Conservation (phyloP, 164 flowering plant genomes). For the Tinospora cordifolia region DNA sequence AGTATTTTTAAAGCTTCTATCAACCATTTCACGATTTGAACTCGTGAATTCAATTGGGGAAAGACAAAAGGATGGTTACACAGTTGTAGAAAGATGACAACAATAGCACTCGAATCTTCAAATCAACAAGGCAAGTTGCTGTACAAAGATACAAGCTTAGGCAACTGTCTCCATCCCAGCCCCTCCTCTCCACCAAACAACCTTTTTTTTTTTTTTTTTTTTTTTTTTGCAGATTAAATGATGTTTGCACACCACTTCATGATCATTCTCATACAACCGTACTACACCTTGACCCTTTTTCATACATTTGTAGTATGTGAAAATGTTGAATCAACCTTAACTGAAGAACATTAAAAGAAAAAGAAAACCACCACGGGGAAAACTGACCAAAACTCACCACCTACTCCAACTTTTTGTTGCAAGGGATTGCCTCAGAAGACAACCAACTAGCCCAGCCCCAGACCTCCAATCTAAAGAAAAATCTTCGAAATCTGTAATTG, state of each 20-base stretch:
- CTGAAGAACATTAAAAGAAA: background rate
- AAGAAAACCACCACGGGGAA: background rate
- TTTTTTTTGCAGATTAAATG: background rate
- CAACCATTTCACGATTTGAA: too few relatives aligned
- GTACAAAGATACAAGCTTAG: conserved; percentile 33
- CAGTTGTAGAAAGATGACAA: background rate
- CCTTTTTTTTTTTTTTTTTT: background rate
- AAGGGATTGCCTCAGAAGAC: background rate
- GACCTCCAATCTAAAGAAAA: background rate
- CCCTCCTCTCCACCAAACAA: background rate
- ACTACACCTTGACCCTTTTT: background rate
- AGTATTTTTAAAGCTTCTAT: too few relatives aligned
- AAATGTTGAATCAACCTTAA: background rate
- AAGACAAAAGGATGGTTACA: too few relatives aligned
- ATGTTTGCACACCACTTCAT: background rate
- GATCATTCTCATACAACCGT: background rate
- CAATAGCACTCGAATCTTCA: background rate
- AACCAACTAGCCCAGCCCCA: background rate
- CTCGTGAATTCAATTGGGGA: too few relatives aligned
- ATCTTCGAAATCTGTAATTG: background rate
- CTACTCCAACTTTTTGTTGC: background rate
- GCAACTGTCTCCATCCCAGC: conserved; percentile 4
- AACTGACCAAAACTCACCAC: conserved; percentile 8
- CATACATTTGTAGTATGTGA: background rate
- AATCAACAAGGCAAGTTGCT: conserved; percentile 19